These are phyloP conservation scores for Avena sativa DNA, from an alignment of 176 grass and related monocot genomes.

Conservation along the genomic window DNA sequence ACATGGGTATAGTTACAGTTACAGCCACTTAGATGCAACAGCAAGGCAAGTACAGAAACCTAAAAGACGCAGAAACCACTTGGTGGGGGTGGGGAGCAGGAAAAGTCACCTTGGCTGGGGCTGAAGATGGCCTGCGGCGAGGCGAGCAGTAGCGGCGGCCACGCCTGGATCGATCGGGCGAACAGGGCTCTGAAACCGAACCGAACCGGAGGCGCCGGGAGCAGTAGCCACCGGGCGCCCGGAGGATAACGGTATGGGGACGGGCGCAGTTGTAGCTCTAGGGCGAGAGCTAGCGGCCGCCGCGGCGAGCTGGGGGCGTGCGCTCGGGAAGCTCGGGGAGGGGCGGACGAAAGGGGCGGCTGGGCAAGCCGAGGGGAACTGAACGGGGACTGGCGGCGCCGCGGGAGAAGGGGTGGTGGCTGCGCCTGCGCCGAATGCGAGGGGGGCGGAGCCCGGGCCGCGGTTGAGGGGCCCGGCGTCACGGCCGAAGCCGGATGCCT, in stretches of 20 bases:
- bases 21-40: not conserved
- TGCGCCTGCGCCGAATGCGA: conserved; percentile 48
- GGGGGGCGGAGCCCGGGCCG: conserved; percentile 39
- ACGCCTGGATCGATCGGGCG: conserved; percentile 24
- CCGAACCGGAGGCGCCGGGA: conserved; percentile 22
- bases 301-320: conserved; percentile 29
- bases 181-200: conserved; percentile 29
- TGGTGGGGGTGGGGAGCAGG: not conserved
- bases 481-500: conserved; percentile 53
- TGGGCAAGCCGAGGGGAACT: conserved; percentile 30
- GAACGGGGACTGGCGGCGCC: not conserved
- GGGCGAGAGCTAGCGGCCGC: conserved; percentile 2
- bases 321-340: conserved; percentile 39
- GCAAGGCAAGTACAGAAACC: not conserved
- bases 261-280: conserved; percentile 14
- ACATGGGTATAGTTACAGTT: not conserved
- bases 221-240: not conserved
- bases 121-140: conserved; percentile 40
- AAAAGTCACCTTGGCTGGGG: conserved; percentile 45
- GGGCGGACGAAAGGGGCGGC: not conserved
- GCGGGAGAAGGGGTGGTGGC: conserved; percentile 38
- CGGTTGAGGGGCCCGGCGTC: conserved; percentile 44
- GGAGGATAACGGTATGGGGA: conserved; percentile 30
- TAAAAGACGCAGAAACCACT: not conserved
- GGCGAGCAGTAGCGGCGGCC: conserved; percentile 8